Conservation (phyloP, 768 basidiomycete genomes). For the Lyophyllum semitale region DNA sequence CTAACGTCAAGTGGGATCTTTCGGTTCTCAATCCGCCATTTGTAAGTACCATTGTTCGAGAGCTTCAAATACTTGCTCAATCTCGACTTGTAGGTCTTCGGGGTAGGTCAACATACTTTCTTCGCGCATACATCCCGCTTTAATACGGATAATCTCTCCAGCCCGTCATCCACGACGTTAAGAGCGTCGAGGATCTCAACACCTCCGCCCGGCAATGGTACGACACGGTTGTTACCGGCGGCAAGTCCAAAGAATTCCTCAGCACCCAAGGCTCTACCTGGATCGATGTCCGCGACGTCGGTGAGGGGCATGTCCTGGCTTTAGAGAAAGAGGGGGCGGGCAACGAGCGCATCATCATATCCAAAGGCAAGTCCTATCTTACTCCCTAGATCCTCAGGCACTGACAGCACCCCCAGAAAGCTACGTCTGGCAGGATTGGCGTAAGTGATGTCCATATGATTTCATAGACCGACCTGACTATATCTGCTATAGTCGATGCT, state of each 20-base stretch:
- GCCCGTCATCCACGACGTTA: conserved; percentile 39
- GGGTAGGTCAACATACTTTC: conserved; percentile 19
- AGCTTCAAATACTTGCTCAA: background rate
- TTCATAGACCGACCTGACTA: background rate
- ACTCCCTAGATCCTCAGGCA: background rate
- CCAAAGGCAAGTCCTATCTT: conserved; percentile 22
- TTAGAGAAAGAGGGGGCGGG: conserved; percentile 48
- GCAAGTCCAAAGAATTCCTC: conserved; percentile 21
- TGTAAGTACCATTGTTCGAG: conserved; percentile 23
- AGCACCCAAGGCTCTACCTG: conserved; percentile 24
- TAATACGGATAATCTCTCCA: conserved; percentile 13
- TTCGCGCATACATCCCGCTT: background rate
- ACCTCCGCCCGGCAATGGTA: conserved; percentile 36
- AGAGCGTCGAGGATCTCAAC: conserved; percentile 31
- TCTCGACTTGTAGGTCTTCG: conserved; percentile 24
- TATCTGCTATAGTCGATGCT: conserved; percentile 30
- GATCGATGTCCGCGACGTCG: conserved; percentile 52
- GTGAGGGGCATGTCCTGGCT: conserved; percentile 50
- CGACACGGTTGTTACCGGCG: conserved; percentile 27
- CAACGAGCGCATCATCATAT: conserved; percentile 53
- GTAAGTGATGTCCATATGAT: conserved; percentile 12
- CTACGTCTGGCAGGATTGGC: conserved; percentile 30
- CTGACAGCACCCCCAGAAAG: conserved; percentile 2
- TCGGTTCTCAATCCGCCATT: conserved; percentile 54
- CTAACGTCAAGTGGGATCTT: conserved; percentile 51